phyloP scores from a whole-genome alignment of 106 monocot genomes.

The Acanthochlamys bracteata region DNA sequence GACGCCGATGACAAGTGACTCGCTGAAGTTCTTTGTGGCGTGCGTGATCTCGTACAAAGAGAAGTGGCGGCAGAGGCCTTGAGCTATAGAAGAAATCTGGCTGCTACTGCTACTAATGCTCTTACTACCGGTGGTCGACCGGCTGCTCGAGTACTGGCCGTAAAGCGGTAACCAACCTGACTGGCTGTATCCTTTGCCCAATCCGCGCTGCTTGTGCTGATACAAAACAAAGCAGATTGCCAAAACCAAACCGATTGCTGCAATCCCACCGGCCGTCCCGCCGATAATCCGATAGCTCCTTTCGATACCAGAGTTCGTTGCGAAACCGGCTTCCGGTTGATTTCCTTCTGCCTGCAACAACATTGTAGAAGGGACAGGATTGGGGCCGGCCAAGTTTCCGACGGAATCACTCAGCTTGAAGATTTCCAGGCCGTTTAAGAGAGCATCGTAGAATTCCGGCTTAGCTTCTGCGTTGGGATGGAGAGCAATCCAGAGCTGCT shows the following conservation, averaged over 20 bases:
- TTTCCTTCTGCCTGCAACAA: conserved; percentile 18
- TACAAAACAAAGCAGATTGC: conserved; percentile 38
- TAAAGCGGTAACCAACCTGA: conserved; percentile 74
- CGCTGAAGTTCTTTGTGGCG: conserved; percentile 65
- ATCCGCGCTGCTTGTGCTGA: conserved; percentile 31
- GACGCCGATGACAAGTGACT: conserved; percentile 71
- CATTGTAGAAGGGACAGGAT: conserved; percentile 48
- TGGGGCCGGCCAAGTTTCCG: conserved; percentile 54
- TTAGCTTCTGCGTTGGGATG: conserved; percentile 28
- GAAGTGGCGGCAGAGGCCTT: conserved; percentile 67
- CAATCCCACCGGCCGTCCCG: conserved; percentile 34
- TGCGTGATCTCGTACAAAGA: conserved; percentile 59
- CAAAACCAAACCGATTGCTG: conserved; percentile 26
- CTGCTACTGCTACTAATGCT: conserved; percentile 51
- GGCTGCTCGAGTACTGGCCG: conserved; percentile 27
- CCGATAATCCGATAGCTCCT: conserved; percentile 6
- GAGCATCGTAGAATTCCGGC: conserved; percentile 45
- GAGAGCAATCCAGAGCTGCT: conserved; percentile 58
- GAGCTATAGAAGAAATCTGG: conserved; percentile 34
- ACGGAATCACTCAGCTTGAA: conserved; percentile 53
- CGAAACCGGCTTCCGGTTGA: background rate
- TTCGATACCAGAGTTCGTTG: conserved; percentile 1
- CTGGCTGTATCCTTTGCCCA: conserved; percentile 5
- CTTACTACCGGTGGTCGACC: conserved; percentile 10
- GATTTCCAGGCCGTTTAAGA: conserved; percentile 60